These are phyloP conservation scores for Physcomitrellopsis africana DNA, from an alignment of 225 moss, liverwort and hornwort species.

Conservation along the genomic window DNA sequence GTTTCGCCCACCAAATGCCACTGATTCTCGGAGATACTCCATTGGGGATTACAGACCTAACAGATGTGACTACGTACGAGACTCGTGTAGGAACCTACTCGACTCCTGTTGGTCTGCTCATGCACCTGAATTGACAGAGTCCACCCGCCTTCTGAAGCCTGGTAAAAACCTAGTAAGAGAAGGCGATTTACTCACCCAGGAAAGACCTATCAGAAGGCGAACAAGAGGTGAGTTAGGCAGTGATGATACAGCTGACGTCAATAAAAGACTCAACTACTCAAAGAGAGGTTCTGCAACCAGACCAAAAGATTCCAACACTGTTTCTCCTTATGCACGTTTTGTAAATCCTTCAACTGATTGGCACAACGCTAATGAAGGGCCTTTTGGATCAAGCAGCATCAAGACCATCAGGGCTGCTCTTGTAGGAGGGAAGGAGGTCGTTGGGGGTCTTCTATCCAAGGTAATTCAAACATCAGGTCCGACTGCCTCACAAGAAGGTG, in stretches of 20 bases:
- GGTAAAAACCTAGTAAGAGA: slow-evolving; percentile 45
- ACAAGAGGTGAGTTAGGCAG: slow-evolving; percentile 56
- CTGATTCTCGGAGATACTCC: slow-evolving; percentile 37
- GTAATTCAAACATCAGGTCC: slow-evolving; percentile 64
- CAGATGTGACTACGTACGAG: slow-evolving; percentile 38
- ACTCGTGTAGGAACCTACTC: slow-evolving; percentile 38
- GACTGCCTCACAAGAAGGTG: slow-evolving; percentile 59
- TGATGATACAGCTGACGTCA: slow-evolving; percentile 35
- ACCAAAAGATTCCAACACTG: slow-evolving; percentile 50
- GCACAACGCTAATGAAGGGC: slow-evolving; percentile 53
- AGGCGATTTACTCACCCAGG: slow-evolving; percentile 56
- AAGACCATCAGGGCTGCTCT: slow-evolving; percentile 64
- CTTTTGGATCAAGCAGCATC: slow-evolving; percentile 48
- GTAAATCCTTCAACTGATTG: slow-evolving; percentile 46
- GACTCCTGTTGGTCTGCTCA: slow-evolving; percentile 45
- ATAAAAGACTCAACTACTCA: slow-evolving; percentile 36
- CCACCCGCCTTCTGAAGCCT: slow-evolving; percentile 46
- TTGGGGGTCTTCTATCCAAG: slow-evolving; percentile 79
- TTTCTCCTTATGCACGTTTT: too few relatives aligned
- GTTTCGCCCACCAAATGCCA: slow-evolving; percentile 30
- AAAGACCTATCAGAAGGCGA: slow-evolving; percentile 73
- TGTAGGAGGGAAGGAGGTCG: slow-evolving; percentile 64
- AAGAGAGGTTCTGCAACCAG: slow-evolving; percentile 52
- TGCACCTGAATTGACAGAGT: slow-evolving; percentile 29
- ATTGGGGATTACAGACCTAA: slow-evolving; percentile 36